Evolutionary conservation across 225 moss, liverwort and hornwort species (phyloP).

Genomic region (Rhytidiadelphus loreus): DNA sequence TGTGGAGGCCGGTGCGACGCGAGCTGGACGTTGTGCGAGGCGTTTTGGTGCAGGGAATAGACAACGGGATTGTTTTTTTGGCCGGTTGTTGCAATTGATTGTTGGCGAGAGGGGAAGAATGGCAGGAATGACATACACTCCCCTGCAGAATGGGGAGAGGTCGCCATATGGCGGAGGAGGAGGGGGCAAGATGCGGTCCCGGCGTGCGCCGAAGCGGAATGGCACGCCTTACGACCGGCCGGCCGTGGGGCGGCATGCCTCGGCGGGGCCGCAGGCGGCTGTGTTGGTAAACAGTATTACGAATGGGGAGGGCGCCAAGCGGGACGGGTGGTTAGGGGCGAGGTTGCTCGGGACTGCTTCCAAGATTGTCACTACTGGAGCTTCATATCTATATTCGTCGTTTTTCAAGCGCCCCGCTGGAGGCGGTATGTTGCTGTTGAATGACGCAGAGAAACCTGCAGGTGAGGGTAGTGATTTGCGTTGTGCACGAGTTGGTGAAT

Average conservation of each 20-base stretch:
- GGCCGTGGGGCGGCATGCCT: slow-evolving; percentile 64
- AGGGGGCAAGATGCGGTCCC: slow-evolving; percentile 37
- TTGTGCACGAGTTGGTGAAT: neutral
- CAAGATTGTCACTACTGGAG: slow-evolving; percentile 69
- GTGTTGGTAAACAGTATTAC: slow-evolving; percentile 22
- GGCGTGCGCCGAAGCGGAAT: slow-evolving; percentile 46
- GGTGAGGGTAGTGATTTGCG: slow-evolving; percentile 18
- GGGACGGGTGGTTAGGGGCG: slow-evolving; percentile 48
- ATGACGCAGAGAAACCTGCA: slow-evolving; percentile 37
- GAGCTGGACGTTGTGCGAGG: neutral
- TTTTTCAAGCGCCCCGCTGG: slow-evolving; percentile 65
- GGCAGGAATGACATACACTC: slow-evolving; percentile 36
- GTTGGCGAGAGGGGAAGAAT: neutral
- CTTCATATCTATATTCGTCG: slow-evolving; percentile 76
- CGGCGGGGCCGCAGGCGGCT: slow-evolving; percentile 79
- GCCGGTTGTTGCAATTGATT: neutral
- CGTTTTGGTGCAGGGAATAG: neutral
- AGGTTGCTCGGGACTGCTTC: slow-evolving; percentile 71
- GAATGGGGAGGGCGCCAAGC: slow-evolving; percentile 15
- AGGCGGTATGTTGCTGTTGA: slow-evolving; percentile 38
- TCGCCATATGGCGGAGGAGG: slow-evolving; percentile 40
- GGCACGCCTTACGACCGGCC: slow-evolving; percentile 79
- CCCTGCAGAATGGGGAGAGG: slow-evolving; percentile 47
- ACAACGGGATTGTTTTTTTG: neutral
- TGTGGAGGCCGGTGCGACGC: neutral